A percentile compares a stretch with the other conserved stretches of the same genome.
phyloP scores from a whole-genome alignment of 2,329 filamentous ascomycete genomes.

The Didymella keratinophila region DNA sequence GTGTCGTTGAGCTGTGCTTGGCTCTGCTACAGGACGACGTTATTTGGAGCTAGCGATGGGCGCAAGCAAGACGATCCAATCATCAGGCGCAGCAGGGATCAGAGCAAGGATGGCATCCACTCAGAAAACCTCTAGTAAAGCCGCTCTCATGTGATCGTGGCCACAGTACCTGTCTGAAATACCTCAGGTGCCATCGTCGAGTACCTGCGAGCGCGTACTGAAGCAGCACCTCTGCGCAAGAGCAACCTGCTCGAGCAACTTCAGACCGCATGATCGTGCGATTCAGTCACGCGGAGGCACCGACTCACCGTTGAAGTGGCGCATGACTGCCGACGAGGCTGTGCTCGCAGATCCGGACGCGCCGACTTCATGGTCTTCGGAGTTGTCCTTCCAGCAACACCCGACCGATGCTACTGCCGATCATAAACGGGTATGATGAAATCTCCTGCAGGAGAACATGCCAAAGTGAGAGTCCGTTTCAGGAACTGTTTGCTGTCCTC shows the following conservation, averaged over 20 bases:
- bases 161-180: conserved; percentile 29
- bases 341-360: conserved; percentile 40
- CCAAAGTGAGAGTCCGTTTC: conserved; percentile 40
- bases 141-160: conserved; percentile 45
- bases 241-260: conserved; percentile 27
- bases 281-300: conserved; percentile 18
- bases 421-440: conserved; percentile 23
- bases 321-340: conserved; percentile 37
- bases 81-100: conserved; percentile 42
- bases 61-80: conserved; percentile 45
- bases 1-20: conserved; percentile 46
- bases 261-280: conserved; percentile 17
- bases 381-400: conserved; percentile 11
- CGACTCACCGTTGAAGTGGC: conserved; percentile 8
- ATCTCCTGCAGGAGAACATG: conserved; percentile 19
- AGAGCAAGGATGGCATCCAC: conserved; percentile 37
- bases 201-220: conserved; percentile 49
- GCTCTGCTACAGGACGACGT: conserved; percentile 49
- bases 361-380: conserved; percentile 28
- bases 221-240: conserved; percentile 30
- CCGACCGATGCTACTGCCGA: conserved; percentile 31
- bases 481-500: conserved; percentile 28
- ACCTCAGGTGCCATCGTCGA: conserved; percentile 35
- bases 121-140: conserved; percentile 24
- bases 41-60: conserved; percentile 50